These are phyloP conservation scores for Mrakia frigida DNA, from an alignment of 768 basidiomycete genomes.

Conservation along the genomic window DNA sequence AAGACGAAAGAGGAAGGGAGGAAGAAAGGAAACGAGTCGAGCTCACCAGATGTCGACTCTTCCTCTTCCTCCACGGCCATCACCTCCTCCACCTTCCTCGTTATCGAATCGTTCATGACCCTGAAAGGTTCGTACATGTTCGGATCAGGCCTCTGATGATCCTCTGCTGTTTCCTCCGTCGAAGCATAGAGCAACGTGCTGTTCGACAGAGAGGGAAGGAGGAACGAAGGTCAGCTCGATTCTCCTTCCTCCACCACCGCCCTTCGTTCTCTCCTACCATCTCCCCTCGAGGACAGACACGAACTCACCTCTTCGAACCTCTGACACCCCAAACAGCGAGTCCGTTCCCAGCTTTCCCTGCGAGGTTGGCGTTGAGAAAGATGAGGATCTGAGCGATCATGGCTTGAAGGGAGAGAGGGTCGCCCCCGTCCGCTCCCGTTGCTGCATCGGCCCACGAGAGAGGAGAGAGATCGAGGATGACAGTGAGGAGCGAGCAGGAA, in stretches of 20 bases:
- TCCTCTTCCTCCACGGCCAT: conserved; percentile 23
- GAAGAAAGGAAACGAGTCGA: neutral
- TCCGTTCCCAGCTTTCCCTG: conserved; percentile 82
- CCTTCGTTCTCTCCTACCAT: neutral
- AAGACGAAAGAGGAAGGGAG: conserved; percentile 16
- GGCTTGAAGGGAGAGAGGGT: conserved; percentile 58
- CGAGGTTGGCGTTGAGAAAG: conserved; percentile 89
- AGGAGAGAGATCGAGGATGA: conserved; percentile 32
- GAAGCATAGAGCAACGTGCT: conserved; percentile 23
- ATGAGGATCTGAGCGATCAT: conserved; percentile 83
- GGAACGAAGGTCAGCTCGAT: neutral
- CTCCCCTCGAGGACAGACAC: neutral
- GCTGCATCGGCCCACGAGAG: conserved; percentile 31
- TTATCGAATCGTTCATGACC: conserved; percentile 25
- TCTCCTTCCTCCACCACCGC: neutral
- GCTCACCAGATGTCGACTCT: neutral
- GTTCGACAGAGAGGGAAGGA: neutral
- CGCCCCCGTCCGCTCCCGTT: conserved; percentile 28
- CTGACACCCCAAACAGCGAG: conserved; percentile 82
- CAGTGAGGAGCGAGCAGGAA: conserved; percentile 27
- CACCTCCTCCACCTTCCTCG: conserved; percentile 12
- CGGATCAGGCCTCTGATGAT: conserved; percentile 21
- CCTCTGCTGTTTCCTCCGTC: conserved; percentile 3
- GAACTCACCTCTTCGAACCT: conserved; percentile 24
- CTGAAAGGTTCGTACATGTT: conserved; percentile 33